Evolutionary conservation across 2,329 filamentous ascomycete species (phyloP).

Genomic region (Bipolaris sorokiniana): DNA sequence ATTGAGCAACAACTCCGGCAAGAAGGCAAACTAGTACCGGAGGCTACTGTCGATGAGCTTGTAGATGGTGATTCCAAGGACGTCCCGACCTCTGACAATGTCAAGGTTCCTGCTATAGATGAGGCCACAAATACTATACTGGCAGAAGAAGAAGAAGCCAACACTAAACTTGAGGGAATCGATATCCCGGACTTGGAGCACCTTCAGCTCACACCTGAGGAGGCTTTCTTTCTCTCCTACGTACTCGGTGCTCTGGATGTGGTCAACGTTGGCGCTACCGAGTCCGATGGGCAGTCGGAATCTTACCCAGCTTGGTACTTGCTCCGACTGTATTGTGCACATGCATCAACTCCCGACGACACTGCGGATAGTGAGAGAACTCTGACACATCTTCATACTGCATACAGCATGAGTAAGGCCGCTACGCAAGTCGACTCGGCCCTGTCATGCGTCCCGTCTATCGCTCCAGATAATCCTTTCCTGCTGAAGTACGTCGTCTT

Average conservation of each 20-base stretch:
- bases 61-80: constrained; percentile 37
- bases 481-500: constrained; percentile 87
- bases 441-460: constrained; percentile 30
- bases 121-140: constrained; percentile 14
- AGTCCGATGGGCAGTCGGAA: constrained; percentile 53
- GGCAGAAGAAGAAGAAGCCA: constrained; percentile 11
- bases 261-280: constrained; percentile 53
- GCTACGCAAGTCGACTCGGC: constrained; percentile 12
- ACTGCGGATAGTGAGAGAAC: constrained; percentile 10
- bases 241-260: constrained; percentile 77
- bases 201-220: constrained; percentile 87
- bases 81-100: constrained; percentile 20
- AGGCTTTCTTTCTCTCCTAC: constrained; percentile 89
- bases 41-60: constrained; percentile 35
- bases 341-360: constrained; percentile 67
- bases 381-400: constrained; percentile 18
- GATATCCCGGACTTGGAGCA: constrained; percentile 68
- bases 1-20: constrained; percentile 73
- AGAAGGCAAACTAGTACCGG: constrained; percentile 52
- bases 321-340: constrained; percentile 65
- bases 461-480: constrained; percentile 81
- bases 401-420: constrained; percentile 22
- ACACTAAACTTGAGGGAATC: constrained; percentile 8
- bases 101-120: constrained; percentile 22
- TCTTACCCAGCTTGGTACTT: constrained; percentile 36